Conservation (phyloP, 2,329 filamentous ascomycete genomes). For the Diaporthe sp. region DNA sequence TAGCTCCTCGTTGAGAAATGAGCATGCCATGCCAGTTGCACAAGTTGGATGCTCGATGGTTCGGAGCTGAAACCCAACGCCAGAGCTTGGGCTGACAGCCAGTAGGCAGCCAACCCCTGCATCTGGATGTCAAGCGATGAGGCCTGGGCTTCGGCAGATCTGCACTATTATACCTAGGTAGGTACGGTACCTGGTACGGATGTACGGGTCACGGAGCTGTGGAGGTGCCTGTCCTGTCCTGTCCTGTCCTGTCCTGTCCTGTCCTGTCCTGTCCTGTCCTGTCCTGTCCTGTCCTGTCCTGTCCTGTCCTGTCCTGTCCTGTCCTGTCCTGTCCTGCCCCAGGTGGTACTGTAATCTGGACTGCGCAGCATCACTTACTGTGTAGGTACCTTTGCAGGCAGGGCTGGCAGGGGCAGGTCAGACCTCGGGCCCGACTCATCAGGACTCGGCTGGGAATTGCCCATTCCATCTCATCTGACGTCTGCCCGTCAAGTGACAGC, state of each 20-base stretch:
- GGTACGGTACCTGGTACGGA: background rate
- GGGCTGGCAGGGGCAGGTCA: background rate
- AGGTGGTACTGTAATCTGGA: background rate
- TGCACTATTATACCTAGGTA: background rate
- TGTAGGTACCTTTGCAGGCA: background rate
- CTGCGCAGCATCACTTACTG: background rate
- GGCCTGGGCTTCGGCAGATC: slow-evolving; percentile 1
- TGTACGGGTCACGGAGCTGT: background rate
- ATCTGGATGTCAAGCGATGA: background rate
- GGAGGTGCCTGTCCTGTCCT: background rate
- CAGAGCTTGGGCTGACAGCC: slow-evolving; percentile 15
- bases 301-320: background rate
- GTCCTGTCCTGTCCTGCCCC: background rate
- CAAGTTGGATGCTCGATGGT: background rate
- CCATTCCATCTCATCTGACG: slow-evolving; percentile 3
- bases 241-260: background rate
- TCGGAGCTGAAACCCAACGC: slow-evolving; percentile 19
- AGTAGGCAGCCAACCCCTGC: background rate
- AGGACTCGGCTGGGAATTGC: background rate
- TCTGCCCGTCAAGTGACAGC: slow-evolving; percentile 11
- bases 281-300: background rate
- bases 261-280: background rate
- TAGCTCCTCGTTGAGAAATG: background rate
- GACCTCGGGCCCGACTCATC: background rate
- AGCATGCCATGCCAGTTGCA: background rate